A percentile compares a stretch with the other conserved stretches of the same genome.
These are phyloP conservation scores for Hermanozyma aechmeae DNA, from an alignment of 805 yeast genomes.

Conservation along the genomic window DNA sequence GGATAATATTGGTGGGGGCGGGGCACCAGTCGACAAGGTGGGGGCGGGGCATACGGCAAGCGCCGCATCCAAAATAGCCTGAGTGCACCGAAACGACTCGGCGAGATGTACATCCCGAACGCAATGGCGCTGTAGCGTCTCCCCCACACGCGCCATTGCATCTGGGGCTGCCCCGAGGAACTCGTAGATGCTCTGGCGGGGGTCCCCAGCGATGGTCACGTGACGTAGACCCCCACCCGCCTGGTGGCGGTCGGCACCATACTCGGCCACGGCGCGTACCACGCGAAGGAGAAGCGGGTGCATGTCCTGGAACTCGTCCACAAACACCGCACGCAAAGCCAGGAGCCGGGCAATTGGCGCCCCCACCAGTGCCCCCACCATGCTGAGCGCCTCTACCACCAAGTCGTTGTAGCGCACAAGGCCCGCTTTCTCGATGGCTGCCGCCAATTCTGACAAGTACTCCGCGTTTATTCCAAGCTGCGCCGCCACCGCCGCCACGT, in stretches of 20 bases:
- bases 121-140: conserved; percentile 8
- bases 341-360: conserved; percentile 7
- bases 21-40: too few relatives aligned
- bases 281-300: conserved; percentile 41
- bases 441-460: conserved; percentile 17
- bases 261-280: conserved; percentile 26
- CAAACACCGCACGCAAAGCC: conserved; percentile 43
- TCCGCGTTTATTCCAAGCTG: conserved; percentile 15
- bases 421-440: conserved; percentile 22
- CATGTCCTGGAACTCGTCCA: conserved; percentile 73
- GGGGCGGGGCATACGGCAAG: conserved; percentile 14
- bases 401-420: conserved; percentile 27
- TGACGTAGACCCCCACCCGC: too few relatives aligned
- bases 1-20: too few relatives aligned
- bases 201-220: conserved; percentile 62
- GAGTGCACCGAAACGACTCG: conserved; percentile 55
- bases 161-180: conserved; percentile 47
- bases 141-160: too few relatives aligned
- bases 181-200: conserved; percentile 59
- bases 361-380: conserved; percentile 14
- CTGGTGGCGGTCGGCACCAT: conserved; percentile 17
- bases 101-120: conserved; percentile 25
- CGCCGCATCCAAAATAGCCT: conserved; percentile 43
- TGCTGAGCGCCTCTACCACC: conserved; percentile 18
- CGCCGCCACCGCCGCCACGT: conserved; percentile 15